A percentile compares a stretch with the other conserved stretches of the same genome.
phyloP scores from a whole-genome alignment of 768 basidiomycete genomes.

The Tricholoma terreum region DNA sequence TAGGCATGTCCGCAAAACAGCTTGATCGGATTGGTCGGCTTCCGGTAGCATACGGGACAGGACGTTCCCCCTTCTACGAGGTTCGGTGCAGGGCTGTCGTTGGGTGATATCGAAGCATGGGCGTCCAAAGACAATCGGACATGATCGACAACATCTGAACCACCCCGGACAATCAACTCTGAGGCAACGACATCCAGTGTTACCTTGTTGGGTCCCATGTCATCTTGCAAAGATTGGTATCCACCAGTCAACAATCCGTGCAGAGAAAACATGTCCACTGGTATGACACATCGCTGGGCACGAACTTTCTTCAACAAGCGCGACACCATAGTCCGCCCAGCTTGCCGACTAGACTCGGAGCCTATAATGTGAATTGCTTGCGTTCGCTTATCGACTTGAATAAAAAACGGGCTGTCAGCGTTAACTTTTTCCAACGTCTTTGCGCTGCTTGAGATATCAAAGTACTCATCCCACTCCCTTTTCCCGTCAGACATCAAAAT shows the following conservation, averaged over 20 bases:
- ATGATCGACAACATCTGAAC: slow-evolving; percentile 25
- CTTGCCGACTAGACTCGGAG: slow-evolving; percentile 21
- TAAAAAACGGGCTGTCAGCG: slow-evolving; percentile 28
- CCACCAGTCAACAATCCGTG: slow-evolving; percentile 39
- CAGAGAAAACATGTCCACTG: slow-evolving; percentile 31
- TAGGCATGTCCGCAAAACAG: slow-evolving; percentile 51
- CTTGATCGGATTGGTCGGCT: slow-evolving; percentile 29
- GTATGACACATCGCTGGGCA: slow-evolving; percentile 31
- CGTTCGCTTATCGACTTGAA: slow-evolving; percentile 38
- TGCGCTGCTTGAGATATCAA: slow-evolving; percentile 39
- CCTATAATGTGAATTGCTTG: slow-evolving; percentile 42
- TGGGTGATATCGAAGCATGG: slow-evolving; percentile 14
- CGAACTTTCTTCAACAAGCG: slow-evolving; percentile 40
- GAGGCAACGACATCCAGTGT: slow-evolving; percentile 39
- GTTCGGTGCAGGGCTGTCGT: background rate
- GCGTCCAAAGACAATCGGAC: slow-evolving; percentile 22
- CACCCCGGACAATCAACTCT: slow-evolving; percentile 42
- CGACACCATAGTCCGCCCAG: slow-evolving; percentile 29
- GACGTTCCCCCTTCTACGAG: background rate
- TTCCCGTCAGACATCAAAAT: slow-evolving; percentile 29
- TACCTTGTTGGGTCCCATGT: slow-evolving; percentile 40
- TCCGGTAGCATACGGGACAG: slow-evolving; percentile 42
- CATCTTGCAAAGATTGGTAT: slow-evolving; percentile 33
- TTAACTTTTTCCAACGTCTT: slow-evolving; percentile 37
- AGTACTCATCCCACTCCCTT: slow-evolving; percentile 47